Percentiles rank a stretch among this genome's conserved stretches.
phyloP scores from a whole-genome alignment of 371 early-diverging fungal species.

The Dichotomocladium elegans region DNA sequence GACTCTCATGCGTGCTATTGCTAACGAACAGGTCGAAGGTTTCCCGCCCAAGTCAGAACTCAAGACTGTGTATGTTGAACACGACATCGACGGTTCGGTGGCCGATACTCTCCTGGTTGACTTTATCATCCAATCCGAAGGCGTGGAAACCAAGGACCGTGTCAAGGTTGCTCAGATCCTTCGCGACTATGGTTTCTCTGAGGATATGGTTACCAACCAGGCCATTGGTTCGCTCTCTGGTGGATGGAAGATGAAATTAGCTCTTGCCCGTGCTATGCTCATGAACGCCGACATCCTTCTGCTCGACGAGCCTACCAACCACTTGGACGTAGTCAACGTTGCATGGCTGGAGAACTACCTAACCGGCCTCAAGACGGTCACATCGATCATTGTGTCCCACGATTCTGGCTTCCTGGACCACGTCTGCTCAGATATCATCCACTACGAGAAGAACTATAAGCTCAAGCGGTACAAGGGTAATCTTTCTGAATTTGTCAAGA shows the following conservation, averaged over 20 bases:
- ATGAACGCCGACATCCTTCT: conserved; percentile 82
- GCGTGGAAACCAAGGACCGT: conserved; percentile 48
- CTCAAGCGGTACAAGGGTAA: conserved; percentile 81
- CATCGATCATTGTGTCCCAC: conserved; percentile 86
- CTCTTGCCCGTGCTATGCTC: conserved; percentile 83
- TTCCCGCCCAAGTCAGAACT: conserved; percentile 73
- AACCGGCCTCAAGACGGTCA: conserved; percentile 63
- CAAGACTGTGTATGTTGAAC: conserved; percentile 72
- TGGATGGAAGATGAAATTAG: conserved; percentile 90
- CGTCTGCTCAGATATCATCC: conserved; percentile 80
- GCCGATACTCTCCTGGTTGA: conserved; percentile 67
- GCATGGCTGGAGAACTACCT: conserved; percentile 84
- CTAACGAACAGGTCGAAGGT: conserved; percentile 71
- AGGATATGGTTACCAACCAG: conserved; percentile 56
- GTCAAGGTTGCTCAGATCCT: conserved; percentile 56
- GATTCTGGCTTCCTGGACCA: conserved; percentile 87
- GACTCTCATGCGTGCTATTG: conserved; percentile 82
- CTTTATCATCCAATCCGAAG: conserved; percentile 54
- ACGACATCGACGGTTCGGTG: conserved; percentile 73
- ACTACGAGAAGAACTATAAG: conserved; percentile 70
- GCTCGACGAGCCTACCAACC: conserved; percentile 92
- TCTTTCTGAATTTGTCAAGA: conserved; percentile 79
- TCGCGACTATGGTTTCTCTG: conserved; percentile 66
- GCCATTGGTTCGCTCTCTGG: conserved; percentile 79
- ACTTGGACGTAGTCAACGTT: conserved; percentile 81